Evolutionary conservation across 176 grass and related monocot genomes (phyloP).

Genomic region (Juncus inflexus): DNA sequence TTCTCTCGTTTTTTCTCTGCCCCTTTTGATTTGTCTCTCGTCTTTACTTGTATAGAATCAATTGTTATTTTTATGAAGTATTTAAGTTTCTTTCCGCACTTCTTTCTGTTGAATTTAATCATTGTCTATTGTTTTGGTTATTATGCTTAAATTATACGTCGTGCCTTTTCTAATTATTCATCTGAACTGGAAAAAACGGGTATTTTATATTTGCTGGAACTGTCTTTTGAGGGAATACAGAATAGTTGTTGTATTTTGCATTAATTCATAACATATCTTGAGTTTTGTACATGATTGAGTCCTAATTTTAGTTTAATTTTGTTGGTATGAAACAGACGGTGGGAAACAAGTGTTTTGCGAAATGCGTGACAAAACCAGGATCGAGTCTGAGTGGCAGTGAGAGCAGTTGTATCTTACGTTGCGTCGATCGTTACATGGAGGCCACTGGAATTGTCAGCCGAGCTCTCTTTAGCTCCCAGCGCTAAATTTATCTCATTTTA

Average conservation of each 20-base stretch:
- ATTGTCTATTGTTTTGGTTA: not conserved
- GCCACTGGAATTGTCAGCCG: slow-evolving; percentile 60
- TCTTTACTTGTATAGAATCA: too few relatives aligned
- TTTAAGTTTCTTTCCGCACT: not conserved
- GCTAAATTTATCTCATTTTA: slow-evolving; percentile 19
- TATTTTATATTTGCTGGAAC: not conserved
- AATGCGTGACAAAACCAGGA: slow-evolving; percentile 84
- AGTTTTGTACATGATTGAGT: not conserved
- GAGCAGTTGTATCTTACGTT: slow-evolving; percentile 78
- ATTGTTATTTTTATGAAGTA: not conserved
- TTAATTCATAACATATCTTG: not conserved
- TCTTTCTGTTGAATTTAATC: not conserved
- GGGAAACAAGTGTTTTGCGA: slow-evolving; percentile 83
- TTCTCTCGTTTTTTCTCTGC: not conserved
- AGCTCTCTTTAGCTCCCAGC: slow-evolving; percentile 52
- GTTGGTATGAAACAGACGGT: slow-evolving; percentile 46
- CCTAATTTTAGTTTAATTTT: not conserved
- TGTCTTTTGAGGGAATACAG: not conserved
- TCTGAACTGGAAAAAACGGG: too few relatives aligned
- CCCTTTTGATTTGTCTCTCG: not conserved
- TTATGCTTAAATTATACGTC: too few relatives aligned
- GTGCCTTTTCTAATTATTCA: too few relatives aligned
- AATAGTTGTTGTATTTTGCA: not conserved
- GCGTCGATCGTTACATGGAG: slow-evolving; percentile 84
- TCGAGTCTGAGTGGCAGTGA: slow-evolving; percentile 71